Conservation (phyloP, 2,329 filamentous ascomycete species). For the Bretziella fagacearum region DNA sequence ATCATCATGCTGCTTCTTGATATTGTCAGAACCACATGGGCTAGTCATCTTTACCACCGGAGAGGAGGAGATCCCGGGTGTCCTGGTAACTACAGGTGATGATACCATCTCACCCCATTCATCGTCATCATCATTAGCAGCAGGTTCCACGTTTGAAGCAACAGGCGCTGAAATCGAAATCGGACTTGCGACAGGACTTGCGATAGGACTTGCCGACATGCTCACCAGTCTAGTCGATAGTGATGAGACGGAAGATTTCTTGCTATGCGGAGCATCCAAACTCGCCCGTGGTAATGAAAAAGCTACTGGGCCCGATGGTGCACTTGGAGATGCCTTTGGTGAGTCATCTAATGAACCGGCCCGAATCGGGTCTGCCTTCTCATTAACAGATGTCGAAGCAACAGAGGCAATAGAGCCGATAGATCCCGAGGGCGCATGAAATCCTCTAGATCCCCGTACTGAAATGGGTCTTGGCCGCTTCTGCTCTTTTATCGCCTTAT, state of each 20-base stretch:
- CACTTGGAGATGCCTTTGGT: not conserved
- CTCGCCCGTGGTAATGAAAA: not conserved
- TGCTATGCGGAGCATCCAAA: not conserved
- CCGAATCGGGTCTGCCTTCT: not conserved
- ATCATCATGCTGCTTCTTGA: not conserved
- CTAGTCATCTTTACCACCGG: conserved; percentile 1
- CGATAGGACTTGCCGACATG: not conserved
- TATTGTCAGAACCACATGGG: not conserved
- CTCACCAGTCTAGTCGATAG: not conserved
- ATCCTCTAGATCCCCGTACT: conserved; percentile 16
- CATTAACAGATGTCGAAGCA: conserved; percentile 1
- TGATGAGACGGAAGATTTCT: not conserved
- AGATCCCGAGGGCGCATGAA: conserved; percentile 10
- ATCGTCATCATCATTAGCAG: conserved; percentile 26
- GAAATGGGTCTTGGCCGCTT: conserved; percentile 5
- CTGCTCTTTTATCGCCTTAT: conserved; percentile 24
- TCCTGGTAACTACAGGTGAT: not conserved
- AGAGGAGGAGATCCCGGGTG: not conserved
- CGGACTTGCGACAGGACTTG: not conserved
- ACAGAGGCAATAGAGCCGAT: not conserved
- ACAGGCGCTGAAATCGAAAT: not conserved
- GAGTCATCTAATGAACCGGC: not conserved
- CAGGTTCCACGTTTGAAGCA: not conserved
- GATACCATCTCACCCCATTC: conserved; percentile 47
- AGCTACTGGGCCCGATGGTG: not conserved